Base-by-base conservation (phyloP, 768 basidiomycete genomes). In the Phaffia australis region DNA sequence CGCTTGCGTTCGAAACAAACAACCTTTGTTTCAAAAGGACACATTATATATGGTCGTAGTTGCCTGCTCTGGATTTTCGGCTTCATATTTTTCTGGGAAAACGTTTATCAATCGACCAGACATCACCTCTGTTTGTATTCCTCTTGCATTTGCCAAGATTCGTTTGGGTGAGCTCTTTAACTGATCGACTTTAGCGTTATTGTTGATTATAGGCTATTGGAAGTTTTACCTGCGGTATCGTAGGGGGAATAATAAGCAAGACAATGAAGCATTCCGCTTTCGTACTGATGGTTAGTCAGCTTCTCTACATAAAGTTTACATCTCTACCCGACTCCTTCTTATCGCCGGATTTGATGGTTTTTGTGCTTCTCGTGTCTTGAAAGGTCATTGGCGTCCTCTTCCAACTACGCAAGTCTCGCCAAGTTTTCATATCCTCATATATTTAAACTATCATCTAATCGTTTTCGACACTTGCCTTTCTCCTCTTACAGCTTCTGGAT, bases 381-480 rank as follows among this genome's bases (percentile, higher is more conserved):
- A 59, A 78, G 81, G 85, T 87, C 69, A 87, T 86, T 0, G 88
- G 86, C 27, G 86, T 91, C 57, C 79, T 90, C 19, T 87, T 90
- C 78, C 89, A 91, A 76, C 81, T 91, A 1, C 89, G 88, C 86
- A 9, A 88, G 88, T 50, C 85, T 9, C 87, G 83, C 54, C 87
- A 87, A 15, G 89, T 88, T 35, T 81, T 90, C 7, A 80, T 92
- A 46, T 65, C 65, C 55, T 74, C 70, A 30, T 71, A 71, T 1
- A 76, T 81, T 51, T 70, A 71, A 46, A 64, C 71, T 46, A 66
- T 72, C 3, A 61, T 63, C 27, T 42, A 11, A 42, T 42, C 35
- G 4, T 42, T 4, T 42, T 42, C 11, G 35, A 42, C 11, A 5
- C 35, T 5, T 42, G 35, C 4, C 35, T 42, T 11, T 42, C 11